Evolutionary conservation across 2,329 filamentous ascomycete species (phyloP).

Genomic region (Colletotrichum incanum): DNA sequence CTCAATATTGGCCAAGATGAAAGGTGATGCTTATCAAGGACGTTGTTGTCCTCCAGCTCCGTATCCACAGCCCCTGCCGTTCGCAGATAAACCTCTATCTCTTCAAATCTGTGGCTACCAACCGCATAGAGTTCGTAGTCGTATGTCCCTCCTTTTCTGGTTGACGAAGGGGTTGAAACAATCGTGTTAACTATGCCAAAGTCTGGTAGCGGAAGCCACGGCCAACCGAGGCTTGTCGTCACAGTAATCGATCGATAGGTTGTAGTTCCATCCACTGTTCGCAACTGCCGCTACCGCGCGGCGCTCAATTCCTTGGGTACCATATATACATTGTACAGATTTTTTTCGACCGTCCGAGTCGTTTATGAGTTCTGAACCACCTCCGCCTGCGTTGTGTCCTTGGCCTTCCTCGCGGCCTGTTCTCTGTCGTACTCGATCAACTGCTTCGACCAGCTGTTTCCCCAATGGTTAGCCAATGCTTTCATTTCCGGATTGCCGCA

Average conservation of each 20-base stretch:
- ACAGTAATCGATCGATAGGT: background rate
- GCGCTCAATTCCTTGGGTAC: constrained; percentile 40
- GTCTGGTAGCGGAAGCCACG: background rate
- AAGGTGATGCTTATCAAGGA: too few relatives aligned
- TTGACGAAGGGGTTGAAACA: background rate
- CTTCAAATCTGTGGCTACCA: background rate
- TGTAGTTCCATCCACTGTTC: constrained; percentile 3
- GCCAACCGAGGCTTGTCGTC: background rate
- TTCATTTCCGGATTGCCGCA: background rate
- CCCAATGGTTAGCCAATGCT: constrained; percentile 32
- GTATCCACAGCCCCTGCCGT: background rate
- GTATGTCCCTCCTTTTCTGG: too few relatives aligned
- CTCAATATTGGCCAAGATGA: background rate
- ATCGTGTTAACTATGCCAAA: background rate
- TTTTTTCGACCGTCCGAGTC: constrained; percentile 20
- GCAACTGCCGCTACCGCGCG: constrained; percentile 35
- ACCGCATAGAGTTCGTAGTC: background rate
- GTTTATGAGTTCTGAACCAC: constrained; percentile 42
- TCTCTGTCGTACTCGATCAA: constrained; percentile 63
- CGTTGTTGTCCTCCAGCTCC: background rate
- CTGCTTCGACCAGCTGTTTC: constrained; percentile 61
- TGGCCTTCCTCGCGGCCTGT: constrained; percentile 54
- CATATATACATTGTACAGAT: constrained; percentile 42
- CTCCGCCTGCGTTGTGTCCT: constrained; percentile 46
- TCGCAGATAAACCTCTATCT: background rate